Base-by-base conservation (phyloP, 441 rosid species). In the Corymbia citriodora region DNA sequence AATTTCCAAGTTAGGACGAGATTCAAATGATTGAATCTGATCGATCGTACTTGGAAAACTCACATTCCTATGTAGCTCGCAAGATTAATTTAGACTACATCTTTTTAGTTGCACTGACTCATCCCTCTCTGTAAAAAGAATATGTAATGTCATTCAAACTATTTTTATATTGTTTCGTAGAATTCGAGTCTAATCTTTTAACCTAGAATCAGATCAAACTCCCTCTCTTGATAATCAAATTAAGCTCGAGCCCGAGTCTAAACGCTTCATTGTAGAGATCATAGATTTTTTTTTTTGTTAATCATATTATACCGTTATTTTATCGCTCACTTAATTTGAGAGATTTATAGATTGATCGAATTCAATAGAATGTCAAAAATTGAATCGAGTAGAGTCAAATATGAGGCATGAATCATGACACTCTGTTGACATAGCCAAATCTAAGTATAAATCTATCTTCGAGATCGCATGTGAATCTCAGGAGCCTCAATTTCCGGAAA, bases 61-160 rank as follows among this genome's bases (percentile, higher is more conserved):
- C 4, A 4, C 25, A 17, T 6, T 9, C 13, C 2, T 4, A 0
- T 9, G 19, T 33, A 70, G 13, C 79, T 16, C 0, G 11, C 13
- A 19, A 31, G 23, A 33, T 70, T 70, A 11, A 6, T 72, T 10
- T 18, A 17, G 7, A 18, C 1, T 5, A 0, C 3, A 36, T 72
- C 23, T 36, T 36, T 36, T 19, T 2, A 19, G 19, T 10, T 9
- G 1, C 14, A 36, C 2, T 13, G 7, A 74, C 21, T 7, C 29
- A 0, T 21, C 50, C 11, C 4, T 36, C 0, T 74, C 3, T 21
- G 10, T 19, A 11, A 21, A 12, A 45, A 74, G 27, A 0, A 74
- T 2, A 21, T 14, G 0, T 0, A 9, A 40, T 3, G 12, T 74
- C 0, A 11, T 7, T 36, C 5, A 5, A 74, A 40, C 40, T 2